These are phyloP conservation scores for Cutaneotrichosporon arboriforme DNA, from an alignment of 1,284 basidiomycete genomes.

Conservation along the genomic window DNA sequence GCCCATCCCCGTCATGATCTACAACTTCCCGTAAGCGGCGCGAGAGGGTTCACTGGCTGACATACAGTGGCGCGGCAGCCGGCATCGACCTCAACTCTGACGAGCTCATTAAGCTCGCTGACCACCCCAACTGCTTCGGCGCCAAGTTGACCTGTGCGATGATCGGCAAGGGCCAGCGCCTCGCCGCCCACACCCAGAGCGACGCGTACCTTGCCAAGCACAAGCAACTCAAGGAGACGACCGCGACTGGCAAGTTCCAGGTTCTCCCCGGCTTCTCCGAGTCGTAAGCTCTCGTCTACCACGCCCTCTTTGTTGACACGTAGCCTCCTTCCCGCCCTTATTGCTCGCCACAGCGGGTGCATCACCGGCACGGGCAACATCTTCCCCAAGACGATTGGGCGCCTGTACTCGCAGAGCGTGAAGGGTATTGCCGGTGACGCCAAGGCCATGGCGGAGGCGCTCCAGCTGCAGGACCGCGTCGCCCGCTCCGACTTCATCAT, in stretches of 20 bases:
- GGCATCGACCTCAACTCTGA: conserved; percentile 85
- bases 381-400: conserved; percentile 65
- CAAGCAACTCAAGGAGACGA: conserved; percentile 22
- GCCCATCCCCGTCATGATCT: conserved; percentile 79
- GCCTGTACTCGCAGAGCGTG: conserved; percentile 56
- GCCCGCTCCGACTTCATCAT: conserved; percentile 68
- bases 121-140: conserved; percentile 83
- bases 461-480: conserved; percentile 62
- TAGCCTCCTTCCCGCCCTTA: conserved; percentile 59
- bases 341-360: conserved; percentile 59
- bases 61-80: conserved; percentile 54
- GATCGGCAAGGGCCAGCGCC: conserved; percentile 73
- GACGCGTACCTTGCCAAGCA: conserved; percentile 34
- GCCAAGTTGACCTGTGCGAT: conserved; percentile 80
- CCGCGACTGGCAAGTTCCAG: conserved; percentile 37
- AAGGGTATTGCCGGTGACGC: conserved; percentile 50
- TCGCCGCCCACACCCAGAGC: conserved; percentile 54
- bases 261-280: conserved; percentile 48
- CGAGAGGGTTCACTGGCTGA: neutral
- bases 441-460: conserved; percentile 60
- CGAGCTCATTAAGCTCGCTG: conserved; percentile 62
- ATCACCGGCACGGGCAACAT: conserved; percentile 74
- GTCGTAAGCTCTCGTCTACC: conserved; percentile 8
- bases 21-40: conserved; percentile 68
- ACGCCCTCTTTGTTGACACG: neutral